Base-by-base conservation (phyloP, 2,329 filamentous ascomycete genomes). In the Cucurbitaria berberidis region DNA sequence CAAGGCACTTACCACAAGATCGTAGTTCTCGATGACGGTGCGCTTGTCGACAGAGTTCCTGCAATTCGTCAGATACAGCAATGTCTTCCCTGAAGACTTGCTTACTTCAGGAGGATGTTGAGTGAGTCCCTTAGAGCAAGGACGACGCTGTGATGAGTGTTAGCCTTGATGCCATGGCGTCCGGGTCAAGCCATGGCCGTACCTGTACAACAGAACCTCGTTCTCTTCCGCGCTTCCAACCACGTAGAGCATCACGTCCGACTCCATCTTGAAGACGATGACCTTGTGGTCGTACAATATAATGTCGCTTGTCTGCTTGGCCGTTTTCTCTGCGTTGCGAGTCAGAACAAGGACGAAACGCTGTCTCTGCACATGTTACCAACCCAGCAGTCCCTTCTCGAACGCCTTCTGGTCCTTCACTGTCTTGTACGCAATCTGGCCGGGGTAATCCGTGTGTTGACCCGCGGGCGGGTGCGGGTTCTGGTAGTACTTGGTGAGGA, bases 21-120 rank as follows among this genome's bases (percentile, higher is more conserved):
- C 95, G 82, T 98, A 99, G 84, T 98, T 98, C 79, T 99, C 95
- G 71, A 98, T 89, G 63, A 98, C 92, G 52, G 95, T 98, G 64
- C 95, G 89, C 84, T 97, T 97, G 81, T 99, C 95, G 45, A 96
- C 93, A 29, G 91, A 91, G 84, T 96, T 93, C 78, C 91, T 96
- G 44, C 8, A 6, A 19, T 10, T 24, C 15, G 32, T 65, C 42
- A 64, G 58, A 26, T 10, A 7, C 19, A 32, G n/a, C 9, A n/a
- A 18, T 26, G 22, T 27, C 3, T 8, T n/a, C 16, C 13, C 36
- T 8, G 5, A 38, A 22, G 30, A 26, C 3, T 30, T n/a, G 69
- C 86, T 57, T 80, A 96, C 93, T 96, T 97, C 74, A 98, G 90
- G 35, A 97, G 80, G 45, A 98, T 88, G 73, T 93, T 91, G 68